phyloP scores from a whole-genome alignment of 176 grass and related monocot genomes.

The Thinopyrum elongatum region DNA sequence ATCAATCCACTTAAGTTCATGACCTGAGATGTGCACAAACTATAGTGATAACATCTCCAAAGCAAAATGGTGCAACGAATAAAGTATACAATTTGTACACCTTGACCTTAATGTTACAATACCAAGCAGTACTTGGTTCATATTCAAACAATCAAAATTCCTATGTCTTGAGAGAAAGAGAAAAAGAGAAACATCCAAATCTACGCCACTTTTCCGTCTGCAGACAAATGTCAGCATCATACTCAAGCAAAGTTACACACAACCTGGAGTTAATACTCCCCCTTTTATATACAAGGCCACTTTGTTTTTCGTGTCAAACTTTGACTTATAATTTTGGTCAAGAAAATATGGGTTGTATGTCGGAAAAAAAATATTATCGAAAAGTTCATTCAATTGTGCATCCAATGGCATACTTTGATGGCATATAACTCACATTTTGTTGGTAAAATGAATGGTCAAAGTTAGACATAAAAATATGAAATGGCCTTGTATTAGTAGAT shows the following conservation, averaged over 20 bases:
- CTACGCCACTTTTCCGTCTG: neutral
- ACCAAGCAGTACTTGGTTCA: neutral
- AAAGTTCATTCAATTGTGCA: no score
- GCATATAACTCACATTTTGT: no score
- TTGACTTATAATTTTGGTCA: no score
- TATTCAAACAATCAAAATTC: neutral
- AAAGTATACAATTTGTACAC: neutral
- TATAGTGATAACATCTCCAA: neutral
- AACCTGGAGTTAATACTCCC: neutral
- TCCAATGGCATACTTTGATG: no score
- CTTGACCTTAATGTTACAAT: neutral
- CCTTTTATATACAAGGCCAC: no score
- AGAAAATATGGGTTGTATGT: no score
- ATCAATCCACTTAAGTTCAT: slow-evolving; percentile 2
- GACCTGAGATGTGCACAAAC: neutral
- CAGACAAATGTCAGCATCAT: slow-evolving; percentile 2
- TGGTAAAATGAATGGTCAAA: no score
- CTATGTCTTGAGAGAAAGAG: neutral
- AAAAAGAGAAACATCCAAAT: neutral
- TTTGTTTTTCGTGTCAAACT: no score
- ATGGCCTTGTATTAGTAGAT: no score
- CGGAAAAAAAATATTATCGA: no score
- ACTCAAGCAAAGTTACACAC: neutral
- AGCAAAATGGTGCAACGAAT: neutral
- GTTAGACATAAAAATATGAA: no score